These are phyloP conservation scores for Exophiala sideris DNA, from an alignment of 2,329 filamentous ascomycete genomes.

Conservation along the genomic window DNA sequence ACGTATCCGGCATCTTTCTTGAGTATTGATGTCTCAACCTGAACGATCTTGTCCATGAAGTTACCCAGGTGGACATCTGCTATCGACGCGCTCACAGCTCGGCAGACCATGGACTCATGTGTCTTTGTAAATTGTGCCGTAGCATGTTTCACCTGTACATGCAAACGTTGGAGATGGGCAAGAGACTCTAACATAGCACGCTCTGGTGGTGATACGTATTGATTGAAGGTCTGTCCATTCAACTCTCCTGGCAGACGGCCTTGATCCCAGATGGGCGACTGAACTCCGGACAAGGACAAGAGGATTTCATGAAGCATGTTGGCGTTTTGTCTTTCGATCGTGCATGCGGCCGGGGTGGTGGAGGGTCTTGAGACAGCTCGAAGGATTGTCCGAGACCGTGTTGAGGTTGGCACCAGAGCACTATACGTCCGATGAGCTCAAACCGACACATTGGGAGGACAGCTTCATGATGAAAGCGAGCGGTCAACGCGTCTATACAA, in stretches of 20 bases:
- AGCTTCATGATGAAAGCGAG: conserved; percentile 11
- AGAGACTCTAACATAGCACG: conserved; percentile 74
- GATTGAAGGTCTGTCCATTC: conserved; percentile 50
- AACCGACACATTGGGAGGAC: conserved; percentile 44
- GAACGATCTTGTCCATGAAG: conserved; percentile 79
- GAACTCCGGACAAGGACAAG: conserved; percentile 90
- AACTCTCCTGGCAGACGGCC: conserved; percentile 54
- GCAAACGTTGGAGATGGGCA: conserved; percentile 72
- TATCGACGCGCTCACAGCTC: conserved; percentile 79
- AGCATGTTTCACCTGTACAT: conserved; percentile 67
- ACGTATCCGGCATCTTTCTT: conserved; percentile 73
- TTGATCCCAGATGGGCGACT: conserved; percentile 66
- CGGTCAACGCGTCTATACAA: conserved; percentile 7
- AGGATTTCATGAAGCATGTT: conserved; percentile 97
- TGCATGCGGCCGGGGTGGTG: conserved; percentile 4
- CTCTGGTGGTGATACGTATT: conserved; percentile 68
- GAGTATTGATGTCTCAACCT: conserved; percentile 77
- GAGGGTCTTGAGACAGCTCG: conserved; percentile 14
- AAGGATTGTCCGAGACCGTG: conserved; percentile 14
- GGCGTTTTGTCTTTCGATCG: not conserved
- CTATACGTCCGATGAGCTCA: conserved; percentile 42
- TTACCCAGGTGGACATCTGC: conserved; percentile 68
- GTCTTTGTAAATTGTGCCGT: conserved; percentile 64
- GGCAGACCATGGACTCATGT: conserved; percentile 79
- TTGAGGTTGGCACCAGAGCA: conserved; percentile 42